Base-by-base conservation (phyloP, 192 early-diverging fungal species). In the Podila horticola region DNA sequence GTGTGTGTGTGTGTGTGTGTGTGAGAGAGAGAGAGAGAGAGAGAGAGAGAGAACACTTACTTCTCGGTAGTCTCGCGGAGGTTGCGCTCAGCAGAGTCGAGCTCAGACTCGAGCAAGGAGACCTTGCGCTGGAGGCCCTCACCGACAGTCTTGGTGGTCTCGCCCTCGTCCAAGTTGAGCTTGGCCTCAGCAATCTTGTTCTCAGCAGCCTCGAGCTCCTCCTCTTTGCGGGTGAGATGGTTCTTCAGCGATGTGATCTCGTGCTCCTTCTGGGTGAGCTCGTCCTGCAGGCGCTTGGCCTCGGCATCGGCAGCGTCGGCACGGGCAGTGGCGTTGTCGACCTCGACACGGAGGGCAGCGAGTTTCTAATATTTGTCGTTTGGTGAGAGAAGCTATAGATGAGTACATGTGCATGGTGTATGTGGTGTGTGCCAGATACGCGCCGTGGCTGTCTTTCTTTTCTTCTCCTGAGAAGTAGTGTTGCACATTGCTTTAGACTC, bases 201-300 rank as follows among this genome's bases (percentile, higher is more conserved):
- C 48, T 90, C 89, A 34, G 89, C 83, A 64, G 84, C 83, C 57
- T 90, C 89, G 33, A 90, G 72, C 22, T 90, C 89, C 31, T 75
- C 67, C 67, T 90, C 89, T 4, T 82, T 58, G 22, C 85, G 65
- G 11, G 69, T 66, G n/a, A 87, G 60, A 57, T 87, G 86, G 71
- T 84, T 94, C 83, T 92, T 86, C 50, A 92, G 84, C 50, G 92
- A 92, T 17, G 88, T 85, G 58, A 93, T 67, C 69, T 94, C 93
- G 67, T 92, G 91, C 45, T 95, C 94, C 77, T 91, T 93, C 69
- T 87, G 84, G 22, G 84, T 91, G 73, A 88, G 82, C 74, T 92
- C 88, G 59, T 81, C 83, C 76, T 85, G 63, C 10, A 89, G 64
- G 71, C 86, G 83, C 88, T 95, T 95, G 75, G 85, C 73, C 26